Base-by-base conservation (phyloP, 805 yeast genomes). In the Saccharomycopsis schoenii region DNA sequence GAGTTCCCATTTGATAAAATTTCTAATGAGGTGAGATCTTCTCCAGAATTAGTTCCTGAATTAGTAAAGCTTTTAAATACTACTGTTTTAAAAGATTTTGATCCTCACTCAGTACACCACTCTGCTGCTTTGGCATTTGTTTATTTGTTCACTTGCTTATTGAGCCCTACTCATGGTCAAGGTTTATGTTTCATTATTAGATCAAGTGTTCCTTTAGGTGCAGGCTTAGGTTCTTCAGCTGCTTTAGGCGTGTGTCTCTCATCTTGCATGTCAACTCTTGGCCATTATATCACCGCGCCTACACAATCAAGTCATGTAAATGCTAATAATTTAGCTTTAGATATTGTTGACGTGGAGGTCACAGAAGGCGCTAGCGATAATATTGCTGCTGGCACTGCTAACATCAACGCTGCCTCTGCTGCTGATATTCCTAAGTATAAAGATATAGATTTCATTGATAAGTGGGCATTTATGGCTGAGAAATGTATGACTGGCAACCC, bases 401-500 rank as follows among this genome's bases (percentile, higher is more conserved):
- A 56, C 15, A 57, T 62, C 34, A 47, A 62, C 19, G 37, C 57
- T n/a, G 25, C 56, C 21, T 2, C 52, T 2, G 34, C 29, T 47
- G 34, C 34, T 24, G 52, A 47, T 21, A 47, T 47, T 11, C 63
- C 69, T 12, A 76, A 75, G 50, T 70, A 67, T 51, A 72, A 69
- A 3, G 85, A 80, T 59, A 77, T 84, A 29, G 72, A 76, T n/a
- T 80, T 84, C 64, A 84, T 94, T 63, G 93, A 93, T 66, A 73
- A 77, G 6, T 92, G 97, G 96, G 85, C 98, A 1, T 87, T 87
- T 65, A 78, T 93, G 76, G 98, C 97, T 43, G 99, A 94, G 72
- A 87, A 86, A 70, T 90, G 97, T 70, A 88, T 92, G 66, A 98
- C 93, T 70, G 98, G 98, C 1, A 91, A 88, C 67, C 99, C 99